Conservation (phyloP, 2,329 filamentous ascomycete genomes). For the Phialophora expanda region DNA sequence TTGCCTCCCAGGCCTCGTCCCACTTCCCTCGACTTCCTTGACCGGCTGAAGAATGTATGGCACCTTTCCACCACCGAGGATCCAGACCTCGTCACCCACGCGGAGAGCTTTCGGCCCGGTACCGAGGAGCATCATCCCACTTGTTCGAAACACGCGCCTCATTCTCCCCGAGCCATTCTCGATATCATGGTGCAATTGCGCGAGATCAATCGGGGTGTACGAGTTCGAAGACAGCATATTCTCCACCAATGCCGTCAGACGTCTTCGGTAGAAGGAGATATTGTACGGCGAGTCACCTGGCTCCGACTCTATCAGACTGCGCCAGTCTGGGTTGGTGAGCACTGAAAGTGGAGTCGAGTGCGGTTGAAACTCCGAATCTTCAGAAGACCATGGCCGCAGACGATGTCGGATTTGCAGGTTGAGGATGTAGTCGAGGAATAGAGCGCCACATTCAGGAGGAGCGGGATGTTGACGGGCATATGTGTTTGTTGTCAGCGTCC, state of each 20-base stretch:
- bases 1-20: not conserved
- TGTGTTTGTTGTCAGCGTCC: constrained; percentile 22
- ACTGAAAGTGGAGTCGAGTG: constrained; percentile 18
- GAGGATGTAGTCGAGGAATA: constrained; percentile 23
- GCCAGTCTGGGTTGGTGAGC: constrained; percentile 21
- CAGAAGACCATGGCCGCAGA: constrained; percentile 19
- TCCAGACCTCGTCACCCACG: constrained; percentile 22
- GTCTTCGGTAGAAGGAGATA: constrained; percentile 16
- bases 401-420: constrained; percentile 24
- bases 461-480: constrained; percentile 22
- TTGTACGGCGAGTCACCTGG: constrained; percentile 13
- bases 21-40: not conserved
- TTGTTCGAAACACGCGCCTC: constrained; percentile 21
- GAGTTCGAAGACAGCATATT: constrained; percentile 19
- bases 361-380: constrained; percentile 18
- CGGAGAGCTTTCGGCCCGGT: constrained; percentile 17
- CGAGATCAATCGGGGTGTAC: constrained; percentile 17
- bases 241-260: constrained; percentile 21
- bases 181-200: constrained; percentile 22
- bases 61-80: constrained; percentile 21
- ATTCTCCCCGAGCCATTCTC: constrained; percentile 11
- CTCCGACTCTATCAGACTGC: constrained; percentile 14
- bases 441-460: constrained; percentile 12
- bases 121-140: constrained; percentile 16
- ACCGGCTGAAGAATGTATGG: constrained; percentile 23